Evolutionary conservation across 345 rosid genomes (phyloP).

Genomic region (Salix brachista): DNA sequence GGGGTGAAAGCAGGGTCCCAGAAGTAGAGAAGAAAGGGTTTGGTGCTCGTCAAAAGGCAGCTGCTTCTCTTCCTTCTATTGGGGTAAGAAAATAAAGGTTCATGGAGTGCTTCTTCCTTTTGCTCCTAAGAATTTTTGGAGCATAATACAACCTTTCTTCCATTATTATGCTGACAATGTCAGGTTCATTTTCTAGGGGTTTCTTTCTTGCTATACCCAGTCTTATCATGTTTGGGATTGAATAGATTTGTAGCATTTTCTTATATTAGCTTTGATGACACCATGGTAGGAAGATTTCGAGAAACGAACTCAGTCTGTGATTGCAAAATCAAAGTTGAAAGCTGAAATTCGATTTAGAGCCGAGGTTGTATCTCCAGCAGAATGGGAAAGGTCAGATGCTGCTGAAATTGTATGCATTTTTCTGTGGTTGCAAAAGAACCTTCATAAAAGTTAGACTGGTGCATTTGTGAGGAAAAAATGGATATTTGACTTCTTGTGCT

Average conservation of each 20-base stretch:
- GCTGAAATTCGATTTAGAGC: slow-evolving; percentile 79
- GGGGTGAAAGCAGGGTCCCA: slow-evolving; percentile 62
- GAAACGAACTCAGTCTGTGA: slow-evolving; percentile 70
- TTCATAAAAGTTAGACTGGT: not conserved
- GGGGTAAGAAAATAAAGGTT: slow-evolving; percentile 49
- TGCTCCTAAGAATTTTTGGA: not conserved
- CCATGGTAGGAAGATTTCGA: slow-evolving; percentile 79
- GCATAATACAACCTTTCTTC: not conserved
- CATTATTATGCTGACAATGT: not conserved
- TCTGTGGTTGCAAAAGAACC: not conserved
- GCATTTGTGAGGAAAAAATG: not conserved
- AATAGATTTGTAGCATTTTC: not conserved
- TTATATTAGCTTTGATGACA: slow-evolving; percentile 18
- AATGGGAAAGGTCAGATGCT: slow-evolving; percentile 84
- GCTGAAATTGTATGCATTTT: slow-evolving; percentile 6
- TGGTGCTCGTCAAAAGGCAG: slow-evolving; percentile 57
- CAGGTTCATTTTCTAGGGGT: not conserved
- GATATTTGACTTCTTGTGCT: not conserved
- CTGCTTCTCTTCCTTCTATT: slow-evolving; percentile 72
- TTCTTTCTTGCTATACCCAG: not conserved
- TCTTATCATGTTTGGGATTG: not conserved
- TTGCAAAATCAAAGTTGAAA: slow-evolving; percentile 79
- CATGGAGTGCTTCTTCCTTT: not conserved
- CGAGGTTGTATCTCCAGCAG: slow-evolving; percentile 62
- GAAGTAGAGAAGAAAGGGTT: slow-evolving; percentile 74